Evolutionary conservation across 306 rosid species (phyloP).

Genomic region (Pterocarpus macrocarpus): DNA sequence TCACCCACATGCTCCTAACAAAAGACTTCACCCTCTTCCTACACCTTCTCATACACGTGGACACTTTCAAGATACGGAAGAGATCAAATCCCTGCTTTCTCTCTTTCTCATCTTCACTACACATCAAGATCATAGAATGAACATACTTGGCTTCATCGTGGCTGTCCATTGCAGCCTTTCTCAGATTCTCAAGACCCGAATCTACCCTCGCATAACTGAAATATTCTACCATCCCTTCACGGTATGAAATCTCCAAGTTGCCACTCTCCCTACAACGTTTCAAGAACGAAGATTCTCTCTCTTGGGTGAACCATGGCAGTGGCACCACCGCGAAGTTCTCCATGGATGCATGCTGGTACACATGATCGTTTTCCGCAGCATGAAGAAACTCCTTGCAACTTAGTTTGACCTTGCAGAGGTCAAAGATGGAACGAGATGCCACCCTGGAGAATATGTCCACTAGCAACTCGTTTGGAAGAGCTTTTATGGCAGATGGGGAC

Average conservation of each 20-base stretch:
- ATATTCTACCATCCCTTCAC: slow-evolving; percentile 56
- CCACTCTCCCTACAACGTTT: slow-evolving; percentile 46
- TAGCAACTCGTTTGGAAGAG: slow-evolving; percentile 52
- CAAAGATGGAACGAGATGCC: slow-evolving; percentile 45
- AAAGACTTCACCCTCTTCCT: slow-evolving; percentile 44
- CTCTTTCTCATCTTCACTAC: background rate
- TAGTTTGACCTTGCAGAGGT: slow-evolving; percentile 41
- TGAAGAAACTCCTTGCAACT: slow-evolving; percentile 48
- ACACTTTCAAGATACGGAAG: slow-evolving; percentile 20
- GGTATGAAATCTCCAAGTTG: slow-evolving; percentile 48
- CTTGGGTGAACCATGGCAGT: slow-evolving; percentile 40
- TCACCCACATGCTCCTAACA: slow-evolving; percentile 50
- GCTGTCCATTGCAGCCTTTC: slow-evolving; percentile 43
- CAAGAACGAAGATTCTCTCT: slow-evolving; percentile 24
- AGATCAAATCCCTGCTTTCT: slow-evolving; percentile 43
- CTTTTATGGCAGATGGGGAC: background rate
- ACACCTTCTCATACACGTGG: slow-evolving; percentile 30
- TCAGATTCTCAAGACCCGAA: slow-evolving; percentile 45
- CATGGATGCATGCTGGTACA: slow-evolving; percentile 49
- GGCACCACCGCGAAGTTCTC: slow-evolving; percentile 38
- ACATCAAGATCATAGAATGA: slow-evolving; percentile 49
- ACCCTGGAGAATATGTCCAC: slow-evolving; percentile 47
- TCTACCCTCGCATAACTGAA: background rate
- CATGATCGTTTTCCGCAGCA: slow-evolving; percentile 35
- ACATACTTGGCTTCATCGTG: slow-evolving; percentile 56